A percentile compares a stretch with the other conserved stretches of the same genome.
Conservation (phyloP, 169 alveolate species). For the Plasmodium sp. region DNA sequence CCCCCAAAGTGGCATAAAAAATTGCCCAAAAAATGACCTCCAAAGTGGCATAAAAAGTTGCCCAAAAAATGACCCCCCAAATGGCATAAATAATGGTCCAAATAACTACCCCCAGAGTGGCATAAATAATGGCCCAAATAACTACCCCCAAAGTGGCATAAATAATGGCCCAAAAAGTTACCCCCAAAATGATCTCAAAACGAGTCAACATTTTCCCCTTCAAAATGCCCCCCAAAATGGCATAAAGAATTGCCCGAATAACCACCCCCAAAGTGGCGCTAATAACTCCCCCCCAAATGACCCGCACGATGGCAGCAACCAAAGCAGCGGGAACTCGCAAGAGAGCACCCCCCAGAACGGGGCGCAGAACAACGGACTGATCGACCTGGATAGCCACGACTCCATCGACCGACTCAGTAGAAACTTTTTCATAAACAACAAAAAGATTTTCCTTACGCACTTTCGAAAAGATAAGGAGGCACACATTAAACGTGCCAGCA, state of each 20-base stretch:
- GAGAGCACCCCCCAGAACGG: background rate
- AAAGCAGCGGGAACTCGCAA: background rate
- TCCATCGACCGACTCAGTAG: constrained; percentile 49
- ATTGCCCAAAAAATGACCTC: background rate
- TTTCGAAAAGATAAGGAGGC: background rate
- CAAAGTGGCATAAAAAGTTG: background rate
- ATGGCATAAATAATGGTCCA: background rate
- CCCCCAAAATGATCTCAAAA: no score
- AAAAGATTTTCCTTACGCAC: constrained; percentile 37
- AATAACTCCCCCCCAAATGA: background rate
- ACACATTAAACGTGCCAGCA: background rate
- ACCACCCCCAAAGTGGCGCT: background rate
- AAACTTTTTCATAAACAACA: constrained; percentile 69
- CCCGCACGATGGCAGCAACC: background rate
- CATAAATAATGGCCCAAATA: no score
- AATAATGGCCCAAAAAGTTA: background rate
- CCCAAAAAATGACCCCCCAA: background rate
- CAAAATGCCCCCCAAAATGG: background rate
- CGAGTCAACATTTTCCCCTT: no score
- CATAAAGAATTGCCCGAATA: background rate
- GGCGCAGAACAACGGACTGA: background rate
- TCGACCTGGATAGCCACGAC: constrained; percentile 19
- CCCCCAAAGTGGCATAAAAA: background rate
- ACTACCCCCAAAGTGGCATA: no score
- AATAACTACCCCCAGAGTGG: no score